Evolutionary conservation across 2,329 filamentous ascomycete species (phyloP).

Genomic region (Colletotrichum sp.): DNA sequence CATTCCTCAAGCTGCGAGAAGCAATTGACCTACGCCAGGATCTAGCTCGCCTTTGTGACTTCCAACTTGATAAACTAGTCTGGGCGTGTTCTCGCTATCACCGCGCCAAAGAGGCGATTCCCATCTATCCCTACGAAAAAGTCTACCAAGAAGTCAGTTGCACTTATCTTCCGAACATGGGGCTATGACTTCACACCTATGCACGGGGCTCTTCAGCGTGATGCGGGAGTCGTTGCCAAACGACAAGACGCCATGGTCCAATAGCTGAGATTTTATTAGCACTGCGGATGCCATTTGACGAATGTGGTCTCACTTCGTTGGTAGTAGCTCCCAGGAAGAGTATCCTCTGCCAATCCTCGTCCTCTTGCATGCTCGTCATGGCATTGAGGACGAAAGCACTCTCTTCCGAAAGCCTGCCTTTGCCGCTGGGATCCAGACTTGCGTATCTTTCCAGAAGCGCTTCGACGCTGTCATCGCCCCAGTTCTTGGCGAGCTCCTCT

Average conservation of each 20-base stretch:
- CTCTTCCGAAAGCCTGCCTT: not conserved
- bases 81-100: not conserved
- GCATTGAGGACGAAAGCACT: not conserved
- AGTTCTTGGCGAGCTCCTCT: not conserved
- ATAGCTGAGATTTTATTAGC: conserved; percentile 23
- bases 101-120: not conserved
- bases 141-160: not conserved
- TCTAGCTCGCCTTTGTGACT: conserved; percentile 27
- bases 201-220: conserved; percentile 24
- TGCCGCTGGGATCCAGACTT: conserved; percentile 20
- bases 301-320: conserved; percentile 28
- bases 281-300: too few relatives aligned
- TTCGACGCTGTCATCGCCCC: conserved; percentile 12
- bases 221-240: conserved; percentile 10
- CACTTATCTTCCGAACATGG: not conserved
- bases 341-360: conserved; percentile 34
- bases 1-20: not conserved
- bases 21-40: conserved; percentile 22
- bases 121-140: conserved; percentile 10
- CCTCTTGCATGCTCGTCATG: conserved; percentile 22
- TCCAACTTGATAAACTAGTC: conserved; percentile 25
- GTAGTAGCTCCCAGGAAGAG: conserved; percentile 33
- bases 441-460: conserved; percentile 25
- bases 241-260: conserved; percentile 26
- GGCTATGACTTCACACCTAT: conserved; percentile 21